These are phyloP conservation scores for Ustilago trichophora DNA, from an alignment of 1,284 basidiomycete genomes.

Conservation along the genomic window DNA sequence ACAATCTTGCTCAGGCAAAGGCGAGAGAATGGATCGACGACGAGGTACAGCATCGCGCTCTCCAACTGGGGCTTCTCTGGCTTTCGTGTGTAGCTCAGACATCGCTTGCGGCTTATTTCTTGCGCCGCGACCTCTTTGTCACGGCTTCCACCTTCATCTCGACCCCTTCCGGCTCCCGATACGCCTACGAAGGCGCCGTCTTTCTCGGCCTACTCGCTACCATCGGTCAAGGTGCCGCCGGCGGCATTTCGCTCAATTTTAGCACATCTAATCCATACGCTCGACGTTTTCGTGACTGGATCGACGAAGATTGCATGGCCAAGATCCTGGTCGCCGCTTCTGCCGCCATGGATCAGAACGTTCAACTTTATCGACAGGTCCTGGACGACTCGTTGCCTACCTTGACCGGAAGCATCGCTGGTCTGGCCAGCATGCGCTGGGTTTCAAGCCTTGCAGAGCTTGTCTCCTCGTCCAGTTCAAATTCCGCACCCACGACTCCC, in stretches of 20 bases:
- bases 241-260: slow-evolving; percentile 29
- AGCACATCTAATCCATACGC: slow-evolving; percentile 51
- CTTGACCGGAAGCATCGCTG: slow-evolving; percentile 29
- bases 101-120: slow-evolving; percentile 58
- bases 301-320: slow-evolving; percentile 49
- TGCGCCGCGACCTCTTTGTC: slow-evolving; percentile 58
- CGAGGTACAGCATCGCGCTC: slow-evolving; percentile 43
- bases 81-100: slow-evolving; percentile 50
- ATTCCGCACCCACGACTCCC: neutral
- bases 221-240: slow-evolving; percentile 46
- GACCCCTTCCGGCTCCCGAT: slow-evolving; percentile 30
- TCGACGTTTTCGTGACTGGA: slow-evolving; percentile 48
- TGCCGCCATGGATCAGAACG: slow-evolving; percentile 28
- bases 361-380: slow-evolving; percentile 30
- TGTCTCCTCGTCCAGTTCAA: slow-evolving; percentile 15
- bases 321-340: slow-evolving; percentile 32
- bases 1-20: slow-evolving; percentile 17
- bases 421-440: slow-evolving; percentile 44
- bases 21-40: slow-evolving; percentile 41
- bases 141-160: slow-evolving; percentile 44
- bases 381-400: slow-evolving; percentile 41
- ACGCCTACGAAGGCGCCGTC: slow-evolving; percentile 53
- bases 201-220: slow-evolving; percentile 58
- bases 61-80: slow-evolving; percentile 55
- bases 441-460: slow-evolving; percentile 28